Evolutionary conservation across 2,329 filamentous ascomycete genomes (phyloP), one percentile per base, ranked within the genome.

Genomic region (Exophiala viscosa): DNA sequence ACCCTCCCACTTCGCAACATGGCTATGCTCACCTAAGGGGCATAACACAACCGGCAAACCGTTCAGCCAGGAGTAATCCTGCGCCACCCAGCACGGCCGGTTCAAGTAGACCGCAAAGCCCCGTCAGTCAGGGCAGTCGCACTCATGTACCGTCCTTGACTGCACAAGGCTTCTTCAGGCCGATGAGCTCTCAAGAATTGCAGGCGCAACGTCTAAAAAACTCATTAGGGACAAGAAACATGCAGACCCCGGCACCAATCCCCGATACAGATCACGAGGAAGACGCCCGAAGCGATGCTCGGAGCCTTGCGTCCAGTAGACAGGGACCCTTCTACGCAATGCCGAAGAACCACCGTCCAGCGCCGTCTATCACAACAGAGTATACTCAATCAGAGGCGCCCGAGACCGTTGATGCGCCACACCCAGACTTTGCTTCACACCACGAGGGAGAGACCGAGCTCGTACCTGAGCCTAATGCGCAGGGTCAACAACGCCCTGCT

Each of bases 181-280:
- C 93, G 35, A 95, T 99, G 90, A 97, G 91, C 73, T 95, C 92
- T 18, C 90, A 96, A 69, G 87, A 90, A 68, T 76, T 97, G 45
- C 92, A 97, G 72, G 90, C 90, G 49, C 93, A 97, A 71, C 80
- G 92, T 68, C 84, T 85, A 58, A 82, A 76, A 61, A 75, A 76
- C 42, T 78, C 76, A 34, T 70, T 65, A 52, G 59, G 60, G 35
- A 33, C 66, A 58, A 71, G 67, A 40, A 69, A 67, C 50, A 65
- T 54, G 42, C 57, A 59, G 28, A 51, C 55, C 17, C 59, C 55
- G 33, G 41, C 49, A 10, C 42, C 59, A 5, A 72, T 66, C 45
- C 67, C 70, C 20, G 75, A 77, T 49, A 71, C 70, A n/a, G 71
- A 69, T 57, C 70, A 64, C 15, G 68, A 65, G 20, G 75, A 78